Evolutionary conservation across 495 filamentous ascomycete genomes (phyloP).

Genomic region (Penicillium malachiteum): DNA sequence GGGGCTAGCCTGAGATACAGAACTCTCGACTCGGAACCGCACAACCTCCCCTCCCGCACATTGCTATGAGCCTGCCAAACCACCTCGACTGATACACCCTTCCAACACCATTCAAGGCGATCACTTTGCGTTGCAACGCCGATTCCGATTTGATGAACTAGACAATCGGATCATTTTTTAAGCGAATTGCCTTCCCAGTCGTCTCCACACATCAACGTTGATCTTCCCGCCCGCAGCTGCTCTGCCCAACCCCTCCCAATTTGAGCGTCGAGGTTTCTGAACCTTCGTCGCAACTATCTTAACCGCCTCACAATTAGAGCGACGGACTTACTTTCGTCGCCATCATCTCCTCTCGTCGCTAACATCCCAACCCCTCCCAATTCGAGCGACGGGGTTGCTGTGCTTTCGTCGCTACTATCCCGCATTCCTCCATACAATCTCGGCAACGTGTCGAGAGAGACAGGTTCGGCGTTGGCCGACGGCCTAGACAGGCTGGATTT

Average conservation of each 20-base stretch:
- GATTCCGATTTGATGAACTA: neutral
- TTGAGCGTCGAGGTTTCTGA: constrained; percentile 29
- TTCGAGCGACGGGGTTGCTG: constrained; percentile 30
- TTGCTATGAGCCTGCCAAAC: constrained; percentile 35
- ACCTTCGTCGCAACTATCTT: constrained; percentile 15
- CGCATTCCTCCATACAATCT: constrained; percentile 28
- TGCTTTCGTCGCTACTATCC: constrained; percentile 17
- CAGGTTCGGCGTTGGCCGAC: constrained; percentile 52
- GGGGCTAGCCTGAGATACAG: constrained; percentile 21
- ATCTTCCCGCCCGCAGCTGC: constrained; percentile 3
- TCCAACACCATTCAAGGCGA: neutral
- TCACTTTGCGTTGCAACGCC: neutral
- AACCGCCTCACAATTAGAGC: constrained; percentile 14
- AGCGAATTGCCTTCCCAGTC: constrained; percentile 3
- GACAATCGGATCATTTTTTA: neutral
- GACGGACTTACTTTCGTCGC: constrained; percentile 26
- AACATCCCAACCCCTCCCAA: neutral
- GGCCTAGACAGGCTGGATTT: constrained; percentile 52
- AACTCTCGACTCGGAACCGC: constrained; percentile 31
- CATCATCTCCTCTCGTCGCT: neutral
- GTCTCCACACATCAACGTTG: constrained; percentile 3
- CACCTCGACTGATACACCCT: constrained; percentile 11
- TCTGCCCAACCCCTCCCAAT: constrained; percentile 7
- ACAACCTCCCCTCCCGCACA: constrained; percentile 42
- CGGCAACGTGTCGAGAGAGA: constrained; percentile 55